Percentiles rank a stretch among this genome's conserved stretches.
Conservation (phyloP, 805 yeast species). For the Starmerella asiatica region DNA sequence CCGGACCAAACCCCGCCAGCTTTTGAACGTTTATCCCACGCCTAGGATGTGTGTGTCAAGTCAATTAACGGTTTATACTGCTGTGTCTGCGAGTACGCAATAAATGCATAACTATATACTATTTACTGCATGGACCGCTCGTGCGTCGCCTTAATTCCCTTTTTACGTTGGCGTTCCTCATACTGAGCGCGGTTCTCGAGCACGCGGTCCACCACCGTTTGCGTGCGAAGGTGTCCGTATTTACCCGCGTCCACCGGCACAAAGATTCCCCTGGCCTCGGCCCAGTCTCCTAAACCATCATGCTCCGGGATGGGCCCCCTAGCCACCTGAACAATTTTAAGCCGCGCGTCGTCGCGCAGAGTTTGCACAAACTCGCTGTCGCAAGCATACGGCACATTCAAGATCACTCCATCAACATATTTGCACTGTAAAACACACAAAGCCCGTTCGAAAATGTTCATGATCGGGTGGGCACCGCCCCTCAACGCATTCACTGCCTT, state of each 20-base stretch:
- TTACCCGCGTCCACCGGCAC: conserved; percentile 39
- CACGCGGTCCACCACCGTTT: conserved; percentile 64
- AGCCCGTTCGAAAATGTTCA: conserved; percentile 77
- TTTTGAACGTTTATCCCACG: too few relatives aligned
- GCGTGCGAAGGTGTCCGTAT: conserved; percentile 52
- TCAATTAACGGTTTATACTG: too few relatives aligned
- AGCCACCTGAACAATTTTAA: conserved; percentile 1
- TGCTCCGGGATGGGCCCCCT: conserved; percentile 2
- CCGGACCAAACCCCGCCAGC: too few relatives aligned
- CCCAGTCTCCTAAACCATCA: conserved; percentile 18
- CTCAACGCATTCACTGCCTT: conserved; percentile 39
- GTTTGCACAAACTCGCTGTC: conserved; percentile 33
- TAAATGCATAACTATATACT: too few relatives aligned
- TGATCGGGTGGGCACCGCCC: conserved; percentile 62
- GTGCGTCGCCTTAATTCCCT: conserved; percentile 63
- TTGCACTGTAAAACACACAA: conserved; percentile 79
- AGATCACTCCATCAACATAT: conserved; percentile 64
- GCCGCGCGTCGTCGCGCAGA: conserved; percentile 22
- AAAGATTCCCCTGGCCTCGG: conserved; percentile 28
- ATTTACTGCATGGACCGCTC: conserved; percentile 29
- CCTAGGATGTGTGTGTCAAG: too few relatives aligned
- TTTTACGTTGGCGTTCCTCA: conserved; percentile 73
- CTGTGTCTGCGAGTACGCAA: too few relatives aligned
- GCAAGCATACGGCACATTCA: conserved; percentile 47
- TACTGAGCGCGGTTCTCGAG: conserved; percentile 52